Conservation (phyloP, 106 monocot genomes). For the Dioscorea dumetorum region DNA sequence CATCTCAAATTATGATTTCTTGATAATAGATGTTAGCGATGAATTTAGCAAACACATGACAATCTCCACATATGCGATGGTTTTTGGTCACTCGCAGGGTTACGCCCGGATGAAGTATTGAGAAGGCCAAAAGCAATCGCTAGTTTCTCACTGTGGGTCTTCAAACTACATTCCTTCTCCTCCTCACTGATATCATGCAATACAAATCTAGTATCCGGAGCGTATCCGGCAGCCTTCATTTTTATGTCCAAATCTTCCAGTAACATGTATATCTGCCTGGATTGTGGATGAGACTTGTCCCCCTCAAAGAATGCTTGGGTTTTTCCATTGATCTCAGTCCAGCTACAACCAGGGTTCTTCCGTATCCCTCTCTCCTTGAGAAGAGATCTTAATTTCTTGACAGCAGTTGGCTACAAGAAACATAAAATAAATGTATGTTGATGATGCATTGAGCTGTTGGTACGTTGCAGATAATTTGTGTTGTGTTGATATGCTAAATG, state of each 20-base stretch:
- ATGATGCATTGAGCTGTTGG: too few species aligned
- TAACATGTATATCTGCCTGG: constrained; percentile 34
- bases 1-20: constrained; percentile 21
- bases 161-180: constrained; percentile 10
- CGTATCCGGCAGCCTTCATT: constrained; percentile 24
- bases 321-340: constrained; percentile 49
- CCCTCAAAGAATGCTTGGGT: constrained; percentile 37
- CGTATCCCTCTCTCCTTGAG: constrained; percentile 28
- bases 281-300: constrained; percentile 36
- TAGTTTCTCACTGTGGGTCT: constrained; percentile 13
- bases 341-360: constrained; percentile 55
- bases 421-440: too few species aligned
- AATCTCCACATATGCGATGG: constrained; percentile 19
- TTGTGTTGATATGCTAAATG: too few species aligned
- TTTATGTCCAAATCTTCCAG: constrained; percentile 35
- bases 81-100: constrained; percentile 19
- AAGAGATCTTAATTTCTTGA: constrained; percentile 24
- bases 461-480: too few species aligned
- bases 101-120: background rate
- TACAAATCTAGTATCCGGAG: constrained; percentile 17
- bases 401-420: too few species aligned
- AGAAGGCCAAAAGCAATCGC: constrained; percentile 23
- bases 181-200: constrained; percentile 23
- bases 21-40: constrained; percentile 12
- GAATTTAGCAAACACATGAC: constrained; percentile 14